Conservation (phyloP, 176 grass and related monocot species). For the Eragrostis curvula region DNA sequence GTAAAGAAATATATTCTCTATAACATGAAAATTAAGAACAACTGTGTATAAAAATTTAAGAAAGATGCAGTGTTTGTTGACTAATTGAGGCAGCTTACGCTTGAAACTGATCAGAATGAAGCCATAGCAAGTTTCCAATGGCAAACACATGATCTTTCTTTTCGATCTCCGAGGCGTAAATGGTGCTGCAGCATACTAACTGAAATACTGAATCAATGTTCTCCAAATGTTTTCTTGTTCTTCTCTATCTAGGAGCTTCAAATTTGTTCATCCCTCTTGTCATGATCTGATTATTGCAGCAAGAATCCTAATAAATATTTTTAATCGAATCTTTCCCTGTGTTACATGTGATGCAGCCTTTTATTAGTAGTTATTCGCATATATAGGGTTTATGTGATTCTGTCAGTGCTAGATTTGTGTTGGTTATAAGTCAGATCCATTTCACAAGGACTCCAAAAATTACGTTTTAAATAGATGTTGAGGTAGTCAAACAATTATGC, state of each 20-base stretch:
- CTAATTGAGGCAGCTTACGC: conserved; percentile 22
- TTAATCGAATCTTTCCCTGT: background rate
- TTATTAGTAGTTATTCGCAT: background rate
- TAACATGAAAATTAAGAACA: conserved; percentile 25
- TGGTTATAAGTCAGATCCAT: conserved; percentile 24
- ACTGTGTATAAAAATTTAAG: conserved; percentile 36
- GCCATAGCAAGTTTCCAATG: conserved; percentile 19
- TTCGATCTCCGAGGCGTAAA: conserved; percentile 29
- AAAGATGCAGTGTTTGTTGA: conserved; percentile 18
- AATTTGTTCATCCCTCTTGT: background rate
- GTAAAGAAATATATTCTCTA: background rate
- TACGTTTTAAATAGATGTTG: background rate
- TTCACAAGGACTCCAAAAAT: conserved; percentile 8
- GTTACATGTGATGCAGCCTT: background rate
- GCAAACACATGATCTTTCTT: conserved; percentile 32
- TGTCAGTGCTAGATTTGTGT: conserved; percentile 12
- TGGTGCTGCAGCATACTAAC: background rate
- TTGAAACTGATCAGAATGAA: conserved; percentile 30
- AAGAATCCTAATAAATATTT: conserved; percentile 15
- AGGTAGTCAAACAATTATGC: conserved; percentile 26
- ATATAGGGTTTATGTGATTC: background rate
- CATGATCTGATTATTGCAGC: background rate
- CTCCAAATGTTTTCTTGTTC: background rate
- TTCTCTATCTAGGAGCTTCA: background rate
- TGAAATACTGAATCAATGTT: conserved; percentile 18